Base-by-base conservation (phyloP, 352 stramenopile genomes). In the Blastocystis sp. region DNA sequence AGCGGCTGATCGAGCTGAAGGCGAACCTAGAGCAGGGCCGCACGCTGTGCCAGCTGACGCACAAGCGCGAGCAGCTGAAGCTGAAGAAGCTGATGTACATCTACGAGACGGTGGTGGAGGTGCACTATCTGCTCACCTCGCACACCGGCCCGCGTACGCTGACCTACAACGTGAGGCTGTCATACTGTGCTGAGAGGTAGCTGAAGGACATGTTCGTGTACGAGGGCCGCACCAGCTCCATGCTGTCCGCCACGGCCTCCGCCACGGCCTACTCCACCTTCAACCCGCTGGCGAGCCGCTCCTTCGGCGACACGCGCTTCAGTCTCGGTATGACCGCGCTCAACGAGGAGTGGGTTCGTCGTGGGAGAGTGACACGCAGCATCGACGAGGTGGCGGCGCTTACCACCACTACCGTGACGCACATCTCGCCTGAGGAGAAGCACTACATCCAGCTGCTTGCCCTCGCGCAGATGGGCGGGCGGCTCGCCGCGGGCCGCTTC, bases 81-180 rank as follows among this genome's bases (percentile, higher is more conserved):
- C 52, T 77, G 38, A 77, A 77, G 66, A 77, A 77, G 66, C 66
- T 77, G 24, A 48, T 77, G 66, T 77, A 77, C 52, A 77, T 77
- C 66, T 77, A 54, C 52, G 66, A 77, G 66, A 77, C 66, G 9
- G 66, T 77, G 9, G 66, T 77, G n/a, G 66, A 77, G 34, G 66
- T 77, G 6, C 66, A 77, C 38, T 77, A 77, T 54, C 66, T 77
- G 38, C 9, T 60, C 7, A 77, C 42, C 14, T 60, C n/a, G 17
- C 66, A 77, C 38, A 28, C 66, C 6, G 66, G 66, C 9, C 21
- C 1, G 4, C 66, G 66, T 4, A 34, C 66, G n/a, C 38, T 77
- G 9, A 77, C 66, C 2, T 77, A 61, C 66, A 77, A 77, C 52
- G 66, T 77, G 19, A 9, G 38, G 10, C 34, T 61, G 34, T 34